Base-by-base conservation (phyloP, 2,329 filamentous ascomycete genomes). In the Zopfia rhizophila region DNA sequence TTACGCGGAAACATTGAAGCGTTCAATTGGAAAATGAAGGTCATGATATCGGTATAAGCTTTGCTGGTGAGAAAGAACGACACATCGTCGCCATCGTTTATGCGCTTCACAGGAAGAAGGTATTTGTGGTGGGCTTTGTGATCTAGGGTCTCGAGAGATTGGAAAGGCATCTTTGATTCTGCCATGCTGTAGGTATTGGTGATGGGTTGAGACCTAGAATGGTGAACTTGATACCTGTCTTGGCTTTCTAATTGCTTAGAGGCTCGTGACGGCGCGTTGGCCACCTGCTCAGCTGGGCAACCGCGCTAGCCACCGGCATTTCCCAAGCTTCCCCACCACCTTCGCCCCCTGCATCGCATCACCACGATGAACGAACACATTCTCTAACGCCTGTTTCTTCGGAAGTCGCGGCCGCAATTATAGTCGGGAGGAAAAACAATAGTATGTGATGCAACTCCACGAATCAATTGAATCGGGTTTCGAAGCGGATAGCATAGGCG, bases 11-110 rank as follows among this genome's bases (percentile, higher is more conserved):
- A 89, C 74, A 97, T 84, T 8, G 92, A 83, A 46, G 87, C 85
- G 70, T 96, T 97, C 36, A 99, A 85, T 74, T 97, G 94, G 56
- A 96, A 80, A 33, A 97, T 77, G 69, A 96, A 97, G 33, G 84
- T 82, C 71, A 90, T 88, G 41, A 99, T 89, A 66, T 97, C 91
- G 47, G 85, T 82, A 74, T 97, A 97, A 31, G 91, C 94, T 57
- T 83, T 84, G 36, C 90, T 91, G 7, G 81, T 82, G 40, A 96
- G 83, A 71, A 97, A 99, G 53, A 82, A 83, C 14, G 83, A 72
- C 42, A 99, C 89, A 78, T 97, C 91, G 48, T 86, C 77, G 45
- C 87, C 87, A 61, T 94, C 89, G 73, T 96, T 82, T 75, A 99
- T 99, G 63, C 81, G 81, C 72, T 97, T 99, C 45, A 70, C 67